A percentile compares a stretch with the other conserved stretches of the same genome.
These are phyloP conservation scores for Claviceps lovelessii DNA, from an alignment of 2,329 filamentous ascomycete species.

Conservation along the genomic window DNA sequence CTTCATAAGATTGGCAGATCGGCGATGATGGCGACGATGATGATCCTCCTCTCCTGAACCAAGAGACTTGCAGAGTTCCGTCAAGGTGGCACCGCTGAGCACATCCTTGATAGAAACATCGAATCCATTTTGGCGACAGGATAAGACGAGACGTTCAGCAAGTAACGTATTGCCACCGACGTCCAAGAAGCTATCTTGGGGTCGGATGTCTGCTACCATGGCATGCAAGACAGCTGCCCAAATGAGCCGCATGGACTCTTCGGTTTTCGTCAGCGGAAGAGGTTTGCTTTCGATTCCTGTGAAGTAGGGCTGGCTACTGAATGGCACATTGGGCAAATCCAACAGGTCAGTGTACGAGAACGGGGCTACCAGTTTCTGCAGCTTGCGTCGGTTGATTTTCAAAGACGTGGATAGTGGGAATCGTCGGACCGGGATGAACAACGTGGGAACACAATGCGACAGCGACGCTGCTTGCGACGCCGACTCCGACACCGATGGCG, in stretches of 20 bases:
- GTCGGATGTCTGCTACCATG: constrained; percentile 25
- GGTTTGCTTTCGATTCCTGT: constrained; percentile 27
- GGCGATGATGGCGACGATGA: not conserved
- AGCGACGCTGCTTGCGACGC: constrained; percentile 15
- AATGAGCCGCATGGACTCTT: constrained; percentile 32
- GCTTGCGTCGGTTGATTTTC: constrained; percentile 34
- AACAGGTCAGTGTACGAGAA: constrained; percentile 30
- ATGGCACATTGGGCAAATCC: constrained; percentile 18
- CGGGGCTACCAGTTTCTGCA: constrained; percentile 30
- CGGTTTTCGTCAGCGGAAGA: constrained; percentile 31
- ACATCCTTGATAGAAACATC: constrained; percentile 28
- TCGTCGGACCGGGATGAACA: constrained; percentile 33
- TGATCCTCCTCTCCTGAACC: constrained; percentile 5
- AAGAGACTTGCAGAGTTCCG: constrained; percentile 29
- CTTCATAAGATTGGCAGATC: not conserved
- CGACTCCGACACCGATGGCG: constrained; percentile 14
- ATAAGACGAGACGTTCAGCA: constrained; percentile 28
- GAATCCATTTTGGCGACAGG: constrained; percentile 29
- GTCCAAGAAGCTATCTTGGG: constrained; percentile 30
- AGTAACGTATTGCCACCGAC: constrained; percentile 32
- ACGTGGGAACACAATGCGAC: constrained; percentile 28
- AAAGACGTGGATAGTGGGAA: constrained; percentile 36
- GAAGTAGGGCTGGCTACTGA: constrained; percentile 20
- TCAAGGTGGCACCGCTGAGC: constrained; percentile 26
- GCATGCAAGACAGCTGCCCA: constrained; percentile 31